Evolutionary conservation across 495 filamentous ascomycete genomes (phyloP), one percentile per base, ranked within the genome.

Genomic region (Penicillium salamii): DNA sequence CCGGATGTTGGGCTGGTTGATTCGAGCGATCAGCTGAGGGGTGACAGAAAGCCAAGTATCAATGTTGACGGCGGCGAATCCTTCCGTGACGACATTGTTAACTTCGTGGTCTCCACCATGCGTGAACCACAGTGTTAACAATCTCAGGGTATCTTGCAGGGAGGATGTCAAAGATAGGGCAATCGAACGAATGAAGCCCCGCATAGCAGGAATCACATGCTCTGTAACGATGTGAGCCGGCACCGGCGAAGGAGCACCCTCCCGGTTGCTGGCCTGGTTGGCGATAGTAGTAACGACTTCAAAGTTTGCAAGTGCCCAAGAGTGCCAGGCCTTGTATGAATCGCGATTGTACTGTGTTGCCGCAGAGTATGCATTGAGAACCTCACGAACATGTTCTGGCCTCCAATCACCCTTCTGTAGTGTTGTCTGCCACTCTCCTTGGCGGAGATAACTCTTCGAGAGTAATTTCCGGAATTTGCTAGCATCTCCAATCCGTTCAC

Each of bases 241-340:
- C 13, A 88, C 69, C 56, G 76, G 66, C 11, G 70, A 58, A n/a
- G 55, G 53, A 11, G 59, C 52, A 21, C 63, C 63, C 39, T 87
- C 83, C 12, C 78, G 76, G 53, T 82, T 85, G 53, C 81, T 85
- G 8, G 75, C 74, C 38, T 84, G 70, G 20, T 80, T 78, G 15
- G 80, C 78, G 48, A 92, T 77, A 2, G 86, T 80, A 46, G 89
- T 95, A 20, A 97, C 91, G 33, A 97, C 91, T 66, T 99, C 92
- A 59, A 97, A 99, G 65, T 99, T 99, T 14, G 95, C 93, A 34
- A 97, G 72, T n/a, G 93, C 93, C 93, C 95, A 99, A 3, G 93
- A 84, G 65, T 99, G 93, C 93, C 93, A 99, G 15, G 93, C 93
- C 68, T 97, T 99, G 70, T 99, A 97, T 78, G 91, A 99, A 46